Evolutionary conservation across 2,329 filamentous ascomycete species (phyloP).

Genomic region (Scedosporium minutisporum): DNA sequence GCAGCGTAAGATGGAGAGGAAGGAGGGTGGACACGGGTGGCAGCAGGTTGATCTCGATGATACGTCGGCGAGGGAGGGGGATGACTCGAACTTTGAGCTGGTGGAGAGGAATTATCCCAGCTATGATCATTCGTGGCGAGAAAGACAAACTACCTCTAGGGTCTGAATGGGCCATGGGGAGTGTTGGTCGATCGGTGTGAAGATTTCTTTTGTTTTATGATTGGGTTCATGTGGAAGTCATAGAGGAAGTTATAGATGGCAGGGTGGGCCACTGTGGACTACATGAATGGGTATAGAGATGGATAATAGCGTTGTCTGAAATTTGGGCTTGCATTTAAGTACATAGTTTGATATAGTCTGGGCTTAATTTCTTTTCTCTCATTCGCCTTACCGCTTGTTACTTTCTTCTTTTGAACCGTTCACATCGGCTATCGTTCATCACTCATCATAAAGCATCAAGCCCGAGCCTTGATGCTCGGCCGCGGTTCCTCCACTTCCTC

Average conservation of each 20-base stretch:
- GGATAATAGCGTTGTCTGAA: too few relatives aligned
- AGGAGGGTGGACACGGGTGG: slow-evolving; percentile 3
- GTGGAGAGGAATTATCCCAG: background rate
- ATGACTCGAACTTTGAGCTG: background rate
- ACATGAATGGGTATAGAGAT: too few relatives aligned
- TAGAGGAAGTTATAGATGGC: too few relatives aligned
- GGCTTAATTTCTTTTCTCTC: background rate
- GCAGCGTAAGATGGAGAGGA: slow-evolving; percentile 10
- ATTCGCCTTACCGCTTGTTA: background rate
- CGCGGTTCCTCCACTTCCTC: slow-evolving; percentile 44
- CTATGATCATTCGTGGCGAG: background rate
- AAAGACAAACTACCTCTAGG: background rate
- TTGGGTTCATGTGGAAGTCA: too few relatives aligned
- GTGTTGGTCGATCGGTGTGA: too few relatives aligned
- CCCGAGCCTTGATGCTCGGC: slow-evolving; percentile 56
- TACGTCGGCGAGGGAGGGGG: background rate
- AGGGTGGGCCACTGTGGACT: too few relatives aligned
- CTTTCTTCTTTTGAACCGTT: background rate
- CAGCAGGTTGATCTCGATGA: background rate
- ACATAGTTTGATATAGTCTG: background rate
- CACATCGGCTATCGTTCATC: background rate
- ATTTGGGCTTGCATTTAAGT: background rate
- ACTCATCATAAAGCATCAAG: slow-evolving; percentile 38
- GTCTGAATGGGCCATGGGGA: background rate
- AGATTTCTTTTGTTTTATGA: too few relatives aligned